Conservation (phyloP, 2,329 filamentous ascomycete species). For the Orbilia oligospora region DNA sequence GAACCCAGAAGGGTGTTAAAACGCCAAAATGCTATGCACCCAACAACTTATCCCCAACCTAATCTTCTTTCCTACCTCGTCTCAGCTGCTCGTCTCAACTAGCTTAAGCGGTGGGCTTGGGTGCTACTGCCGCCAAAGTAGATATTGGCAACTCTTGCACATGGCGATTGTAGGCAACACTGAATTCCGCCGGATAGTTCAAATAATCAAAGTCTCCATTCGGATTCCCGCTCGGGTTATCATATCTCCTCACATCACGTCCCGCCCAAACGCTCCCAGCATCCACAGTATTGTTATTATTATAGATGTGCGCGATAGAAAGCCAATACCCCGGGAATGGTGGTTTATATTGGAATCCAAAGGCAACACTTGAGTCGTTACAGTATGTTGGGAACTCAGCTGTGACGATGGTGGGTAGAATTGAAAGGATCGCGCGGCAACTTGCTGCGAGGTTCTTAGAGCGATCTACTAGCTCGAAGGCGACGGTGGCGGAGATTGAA, state of each 20-base stretch:
- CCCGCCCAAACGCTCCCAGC: constrained; percentile 38
- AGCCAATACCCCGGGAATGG: constrained; percentile 40
- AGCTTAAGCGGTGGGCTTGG: constrained; percentile 9
- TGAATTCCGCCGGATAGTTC: constrained; percentile 38
- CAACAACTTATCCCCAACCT: background rate
- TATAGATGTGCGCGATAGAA: constrained; percentile 40
- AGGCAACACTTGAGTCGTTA: constrained; percentile 41
- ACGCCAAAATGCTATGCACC: constrained; percentile 39
- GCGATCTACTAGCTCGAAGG: constrained; percentile 30
- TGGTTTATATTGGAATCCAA: constrained; percentile 40
- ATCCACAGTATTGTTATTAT: constrained; percentile 50
- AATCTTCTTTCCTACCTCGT: background rate
- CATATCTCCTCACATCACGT: constrained; percentile 31
- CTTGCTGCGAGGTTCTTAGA: constrained; percentile 25
- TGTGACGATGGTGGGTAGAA: constrained; percentile 46
- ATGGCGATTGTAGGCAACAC: constrained; percentile 45
- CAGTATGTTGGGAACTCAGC: constrained; percentile 44
- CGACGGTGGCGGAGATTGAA: constrained; percentile 42
- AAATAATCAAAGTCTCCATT: constrained; percentile 57
- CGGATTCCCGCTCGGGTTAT: constrained; percentile 49
- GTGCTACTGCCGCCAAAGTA: constrained; percentile 21
- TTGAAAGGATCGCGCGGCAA: constrained; percentile 36
- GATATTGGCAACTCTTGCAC: constrained; percentile 31
- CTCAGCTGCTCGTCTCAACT: background rate
- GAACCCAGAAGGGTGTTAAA: background rate